phyloP scores from a whole-genome alignment of 371 early-diverging fungal species.

The Mortierella polycephala region DNA sequence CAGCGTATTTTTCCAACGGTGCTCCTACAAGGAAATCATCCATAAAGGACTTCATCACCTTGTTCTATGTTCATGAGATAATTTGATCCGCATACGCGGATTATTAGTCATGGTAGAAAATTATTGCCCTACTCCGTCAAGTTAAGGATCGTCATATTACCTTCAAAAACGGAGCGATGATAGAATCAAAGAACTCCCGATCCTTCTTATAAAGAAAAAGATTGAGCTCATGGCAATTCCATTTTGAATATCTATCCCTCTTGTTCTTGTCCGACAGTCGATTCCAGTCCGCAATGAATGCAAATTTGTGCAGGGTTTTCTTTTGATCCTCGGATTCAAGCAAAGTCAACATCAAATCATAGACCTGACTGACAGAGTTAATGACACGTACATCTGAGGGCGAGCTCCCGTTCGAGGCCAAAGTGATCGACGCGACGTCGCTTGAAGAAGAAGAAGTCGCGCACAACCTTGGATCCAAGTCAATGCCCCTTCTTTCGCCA shows the following conservation, averaged over 20 bases:
- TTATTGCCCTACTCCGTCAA: too few relatives aligned
- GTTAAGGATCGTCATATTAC: constrained; percentile 31
- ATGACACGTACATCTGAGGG: constrained; percentile 34
- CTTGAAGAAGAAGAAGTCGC: not conserved
- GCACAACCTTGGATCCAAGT: constrained; percentile 22
- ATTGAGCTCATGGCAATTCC: constrained; percentile 64
- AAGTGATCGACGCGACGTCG: constrained; percentile 18
- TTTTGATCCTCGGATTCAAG: constrained; percentile 15
- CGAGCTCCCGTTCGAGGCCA: constrained; percentile 31
- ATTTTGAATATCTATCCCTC: constrained; percentile 59
- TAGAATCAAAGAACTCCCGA: constrained; percentile 55
- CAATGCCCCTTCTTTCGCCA: constrained; percentile 32
- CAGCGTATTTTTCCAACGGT: constrained; percentile 46
- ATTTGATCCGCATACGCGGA: too few relatives aligned
- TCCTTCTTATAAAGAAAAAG: constrained; percentile 67
- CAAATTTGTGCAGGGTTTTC: constrained; percentile 31
- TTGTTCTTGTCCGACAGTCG: constrained; percentile 31
- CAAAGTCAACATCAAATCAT: constrained; percentile 44
- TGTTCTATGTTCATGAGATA: constrained; percentile 45
- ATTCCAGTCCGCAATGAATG: constrained; percentile 34
- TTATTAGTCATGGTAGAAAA: too few relatives aligned
- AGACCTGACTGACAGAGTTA: constrained; percentile 44
- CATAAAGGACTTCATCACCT: constrained; percentile 63
- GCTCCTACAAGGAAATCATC: constrained; percentile 61
- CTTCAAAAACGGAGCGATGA: constrained; percentile 59